Conservation (phyloP, 495 filamentous ascomycete genomes). For the Podospora didyma region DNA sequence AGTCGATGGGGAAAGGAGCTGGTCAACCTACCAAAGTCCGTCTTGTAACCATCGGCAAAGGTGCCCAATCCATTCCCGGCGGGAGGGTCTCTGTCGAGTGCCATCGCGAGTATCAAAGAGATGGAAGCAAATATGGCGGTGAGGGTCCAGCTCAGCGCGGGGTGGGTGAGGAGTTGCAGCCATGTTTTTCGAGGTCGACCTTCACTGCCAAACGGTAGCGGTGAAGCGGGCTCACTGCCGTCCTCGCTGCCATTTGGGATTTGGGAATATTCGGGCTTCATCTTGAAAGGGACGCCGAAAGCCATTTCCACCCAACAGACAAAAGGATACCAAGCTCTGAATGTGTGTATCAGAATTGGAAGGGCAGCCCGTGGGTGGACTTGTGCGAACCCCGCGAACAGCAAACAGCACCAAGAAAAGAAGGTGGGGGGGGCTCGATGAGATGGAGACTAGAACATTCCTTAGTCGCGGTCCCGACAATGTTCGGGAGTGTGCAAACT, state of each 20-base stretch:
- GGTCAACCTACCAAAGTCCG: neutral
- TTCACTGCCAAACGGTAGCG: neutral
- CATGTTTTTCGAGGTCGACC: neutral
- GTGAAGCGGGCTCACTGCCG: too few species aligned
- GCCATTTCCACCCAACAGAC: too few species aligned
- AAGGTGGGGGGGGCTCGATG: too few species aligned
- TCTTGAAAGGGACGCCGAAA: neutral
- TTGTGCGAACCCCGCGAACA: too few species aligned
- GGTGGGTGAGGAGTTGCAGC: conserved; percentile 26
- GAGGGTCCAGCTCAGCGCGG: neutral
- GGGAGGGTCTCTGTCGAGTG: neutral
- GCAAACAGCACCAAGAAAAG: too few species aligned
- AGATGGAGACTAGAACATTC: too few species aligned
- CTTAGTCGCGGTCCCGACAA: too few species aligned
- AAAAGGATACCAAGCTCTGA: too few species aligned
- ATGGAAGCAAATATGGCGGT: neutral
- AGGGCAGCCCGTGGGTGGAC: too few species aligned
- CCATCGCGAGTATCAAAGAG: neutral
- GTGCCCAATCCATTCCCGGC: neutral
- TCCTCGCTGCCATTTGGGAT: neutral
- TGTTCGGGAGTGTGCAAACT: too few species aligned
- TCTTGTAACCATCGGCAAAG: neutral
- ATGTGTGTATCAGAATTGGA: too few species aligned
- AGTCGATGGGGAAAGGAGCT: neutral
- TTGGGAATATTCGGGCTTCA: neutral